Evolutionary conservation across 1,284 basidiomycete genomes (phyloP), one percentile per base, ranked within the genome.

Genomic region (Trichosporon inkin): DNA sequence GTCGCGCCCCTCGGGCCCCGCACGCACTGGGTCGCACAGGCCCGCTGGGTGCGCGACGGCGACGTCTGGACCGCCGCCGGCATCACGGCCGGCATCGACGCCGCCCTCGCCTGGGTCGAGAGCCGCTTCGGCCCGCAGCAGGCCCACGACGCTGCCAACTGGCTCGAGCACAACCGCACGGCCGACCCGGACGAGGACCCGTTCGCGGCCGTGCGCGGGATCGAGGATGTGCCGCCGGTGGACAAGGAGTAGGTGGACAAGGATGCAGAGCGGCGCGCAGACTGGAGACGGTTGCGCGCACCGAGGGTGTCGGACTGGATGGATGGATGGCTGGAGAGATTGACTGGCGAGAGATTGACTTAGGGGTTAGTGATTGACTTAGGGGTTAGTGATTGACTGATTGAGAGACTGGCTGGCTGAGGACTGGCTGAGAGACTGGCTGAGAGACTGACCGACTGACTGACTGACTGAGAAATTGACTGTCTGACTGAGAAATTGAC

Each of bases 11-110:
- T 17, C n/a, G 55, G 55, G 1, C 55, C 41, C 2, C 38, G 38
- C 16, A 38, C 36, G 32, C 10, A 49, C 34, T 51, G 41, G 55
- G 34, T 57, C 10, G 55, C 44, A 1, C 6, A 47, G 5, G 55
- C 34, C n/a, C 41, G 55, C 11, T 51, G 32, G 32, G 44, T 57
- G 11, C 32, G 22, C 16, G 55, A 57, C 44, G 55, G 55, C 40
- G 49, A 56, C 34, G 17, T 56, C 2, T 56, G 55, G 55, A 47
- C 55, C 10, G 32, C 55, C n/a, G 28, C 40, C 2, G 55, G 55
- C 19, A 34, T 56, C 32, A 47, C 55, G 17, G 40, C 55, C 22
- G 55, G 55, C 13, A 56, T 56, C 19, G 55, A 56, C 19, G 40
- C 40, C 19, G 20, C 20, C 19, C 40, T 41, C 19, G 40, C 40